Evolutionary conservation across 108 stramenopile genomes (phyloP), one percentile per base, ranked within the genome.

Genomic region (Skeletonema marinoi): DNA sequence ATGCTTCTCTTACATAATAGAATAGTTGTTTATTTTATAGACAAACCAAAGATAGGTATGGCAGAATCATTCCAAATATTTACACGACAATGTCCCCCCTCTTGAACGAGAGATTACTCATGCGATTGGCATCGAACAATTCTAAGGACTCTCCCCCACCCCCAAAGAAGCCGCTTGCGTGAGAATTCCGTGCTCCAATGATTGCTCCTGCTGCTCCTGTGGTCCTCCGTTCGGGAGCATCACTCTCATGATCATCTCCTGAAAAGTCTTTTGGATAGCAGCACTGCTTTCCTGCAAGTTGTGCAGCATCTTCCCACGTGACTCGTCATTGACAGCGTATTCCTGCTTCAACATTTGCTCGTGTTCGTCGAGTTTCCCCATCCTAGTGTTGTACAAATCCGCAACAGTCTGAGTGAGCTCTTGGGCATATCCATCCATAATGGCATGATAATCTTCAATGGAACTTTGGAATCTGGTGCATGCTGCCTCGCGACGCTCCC

Each of bases 351-450:
- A 51, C 1, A 65, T 69, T 44, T 68, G 48, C 19, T 83, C 82
- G 25, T 81, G 74, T 29, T 82, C 81, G 46, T 76, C 62, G 14
- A 82, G 60, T 60, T 68, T 82, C 29, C 44, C 29, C 36, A 71
- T 70, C 17, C 81, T 48, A 1, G 58, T 32, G 19, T 82, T 74
- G 41, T 80, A 83, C 59, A 86, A 68, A 70, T 82, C 81, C 8
- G 81, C 85, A 19, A 81, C 74, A 2, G 82, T 66, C 51, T 83
- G 78, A 13, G 75, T 74, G 21, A 86, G 74, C 33, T 81, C 85
- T 60, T 83, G 59, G 6, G 54, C 35, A 29, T 46, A 78, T 10
- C 17, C 60, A 14, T 68, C 66, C 13, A 69, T 44, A 2, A 59
- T 42, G 30, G 42, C 30, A 21, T 86, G 81, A 58, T 70, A 83